A percentile compares a stretch with the other conserved stretches of the same genome.
phyloP scores from a whole-genome alignment of 2,329 filamentous ascomycete species.

The Aureobasidium mangrovei region DNA sequence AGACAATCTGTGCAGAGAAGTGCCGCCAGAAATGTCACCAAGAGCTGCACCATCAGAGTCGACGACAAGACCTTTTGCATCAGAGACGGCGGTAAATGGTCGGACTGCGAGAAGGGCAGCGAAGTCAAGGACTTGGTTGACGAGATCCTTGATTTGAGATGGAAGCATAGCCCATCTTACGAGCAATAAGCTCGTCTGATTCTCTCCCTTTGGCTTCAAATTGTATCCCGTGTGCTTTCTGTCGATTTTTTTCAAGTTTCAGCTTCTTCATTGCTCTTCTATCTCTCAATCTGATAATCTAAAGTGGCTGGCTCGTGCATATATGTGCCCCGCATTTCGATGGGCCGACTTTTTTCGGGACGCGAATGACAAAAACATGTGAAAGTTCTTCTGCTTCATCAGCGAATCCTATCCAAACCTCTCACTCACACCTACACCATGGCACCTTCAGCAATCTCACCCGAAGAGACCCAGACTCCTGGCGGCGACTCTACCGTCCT shows the following conservation, averaged over 20 bases:
- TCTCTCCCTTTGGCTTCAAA: no score
- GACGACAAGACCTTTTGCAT: conserved; percentile 77
- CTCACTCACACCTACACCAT: conserved; percentile 7
- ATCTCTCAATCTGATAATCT: conserved; percentile 13
- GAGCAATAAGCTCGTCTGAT: background rate
- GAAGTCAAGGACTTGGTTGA: conserved; percentile 63
- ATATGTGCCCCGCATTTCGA: conserved; percentile 5
- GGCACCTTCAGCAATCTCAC: conserved; percentile 18
- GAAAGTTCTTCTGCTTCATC: conserved; percentile 5
- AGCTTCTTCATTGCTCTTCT: background rate
- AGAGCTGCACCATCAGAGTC: conserved; percentile 50
- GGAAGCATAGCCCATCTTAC: conserved; percentile 40
- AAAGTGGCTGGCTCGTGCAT: background rate
- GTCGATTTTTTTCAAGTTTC: background rate
- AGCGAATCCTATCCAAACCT: background rate
- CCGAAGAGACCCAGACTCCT: background rate
- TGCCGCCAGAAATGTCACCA: conserved; percentile 37
- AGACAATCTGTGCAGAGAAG: conserved; percentile 58
- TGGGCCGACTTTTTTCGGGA: conserved; percentile 9
- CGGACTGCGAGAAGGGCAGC: conserved; percentile 61
- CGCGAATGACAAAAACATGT: background rate
- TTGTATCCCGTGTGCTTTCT: no score
- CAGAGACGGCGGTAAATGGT: conserved; percentile 70
- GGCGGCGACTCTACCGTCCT: conserved; percentile 42
- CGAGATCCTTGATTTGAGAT: conserved; percentile 47